Evolutionary conservation across 257 asterid genomes (phyloP), one percentile per base, ranked within the genome.

Genomic region (Hygrophila difformis): DNA sequence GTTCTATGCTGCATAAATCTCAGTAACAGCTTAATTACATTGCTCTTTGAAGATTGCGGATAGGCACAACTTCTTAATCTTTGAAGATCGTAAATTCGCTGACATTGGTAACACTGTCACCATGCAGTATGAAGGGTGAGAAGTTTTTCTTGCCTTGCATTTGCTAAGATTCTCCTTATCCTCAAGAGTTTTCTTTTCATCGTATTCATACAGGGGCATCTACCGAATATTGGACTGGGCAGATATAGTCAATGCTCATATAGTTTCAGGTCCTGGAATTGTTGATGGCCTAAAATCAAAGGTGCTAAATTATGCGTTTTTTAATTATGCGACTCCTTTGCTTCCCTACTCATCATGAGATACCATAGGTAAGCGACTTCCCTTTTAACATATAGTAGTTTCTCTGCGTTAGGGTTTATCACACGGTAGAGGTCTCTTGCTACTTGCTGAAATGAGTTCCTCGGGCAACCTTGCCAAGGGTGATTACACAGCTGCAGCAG

Each of bases 391-490:
- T 54, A 56, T 40, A 34, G 18, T 59, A n/a, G 31, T 14, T 26
- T 57, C 39, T 59, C 20, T 33, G 61, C 36, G 24, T 38, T 55
- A 86, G 98, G 98, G 95, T 49, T 72, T 80, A 66, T 65, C 94
- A 15, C 80, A 55, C 4, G 96, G 96, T 57, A 76, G 89, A 63
- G 98, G 96, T 28, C 70, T 91, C 39, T 56, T 91, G 59, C 75
- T 91, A 70, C 87, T 86, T 7, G 98, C 96, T 60, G 98, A 91
- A 73, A 91, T 91, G 98, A 91, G 98, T 68, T 91, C 96, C 34
- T 61, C 93, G 1, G 96, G 96, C 64, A 91, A 78, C 76, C 79
- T 91, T 48, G 96, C 98, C 55, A 89, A 59, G 47, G 93, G 93
- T 45, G 93, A 66, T 36, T 89, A 89, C 79, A 89, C 98, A 39